Base-by-base conservation (phyloP, 2,329 filamentous ascomycete genomes). In the Hypoxylon sp. region DNA sequence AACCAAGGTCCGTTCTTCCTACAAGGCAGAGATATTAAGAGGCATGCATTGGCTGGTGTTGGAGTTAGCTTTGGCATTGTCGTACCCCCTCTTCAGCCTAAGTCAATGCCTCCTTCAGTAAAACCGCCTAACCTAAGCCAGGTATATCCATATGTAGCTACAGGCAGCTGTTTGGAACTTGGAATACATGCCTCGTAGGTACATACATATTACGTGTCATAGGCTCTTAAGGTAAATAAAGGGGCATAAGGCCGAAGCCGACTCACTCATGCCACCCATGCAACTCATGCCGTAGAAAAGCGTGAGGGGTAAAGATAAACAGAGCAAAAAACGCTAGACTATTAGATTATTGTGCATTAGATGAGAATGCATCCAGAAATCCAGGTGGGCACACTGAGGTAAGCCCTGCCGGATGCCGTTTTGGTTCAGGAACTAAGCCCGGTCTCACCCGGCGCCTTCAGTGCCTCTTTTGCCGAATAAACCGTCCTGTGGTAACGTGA, bases 21-120 rank as follows among this genome's bases (percentile, higher is more conserved):
- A 46, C 28, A 28, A 55, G 56, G 53, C 44, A 55, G 53, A 57
- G 39, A 55, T 26, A 44, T 44, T 17, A 22, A 24, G 24, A 53
- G 10, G 41, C 24, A 44, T 24, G 15, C n/a, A n/a, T 32, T 19
- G 6, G 41, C 46, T 22, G 39, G 26, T n/a, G 56, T 64, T 58
- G 63, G 30, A 10, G 7, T 32, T 32, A 8, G 32, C 15, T 13
- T n/a, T 37, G 39, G 41, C 17, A 53, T 64, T 58, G 63, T 56
- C 56, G 57, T 58, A 51, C 60, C 53, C 28, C 56, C 54, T 64
- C 60, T 67, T 67, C 64, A 64, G 60, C 64, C 64, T 67, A 64
- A 67, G 37, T 60, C 20, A 51, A 41, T 48, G 48, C 41, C 51
- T 41, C n/a, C 32, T 39, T 30, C 28, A 26, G 20, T 28, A 34